phyloP scores from a whole-genome alignment of 164 flowering plant genomes.

The Nymphaea thermarum region DNA sequence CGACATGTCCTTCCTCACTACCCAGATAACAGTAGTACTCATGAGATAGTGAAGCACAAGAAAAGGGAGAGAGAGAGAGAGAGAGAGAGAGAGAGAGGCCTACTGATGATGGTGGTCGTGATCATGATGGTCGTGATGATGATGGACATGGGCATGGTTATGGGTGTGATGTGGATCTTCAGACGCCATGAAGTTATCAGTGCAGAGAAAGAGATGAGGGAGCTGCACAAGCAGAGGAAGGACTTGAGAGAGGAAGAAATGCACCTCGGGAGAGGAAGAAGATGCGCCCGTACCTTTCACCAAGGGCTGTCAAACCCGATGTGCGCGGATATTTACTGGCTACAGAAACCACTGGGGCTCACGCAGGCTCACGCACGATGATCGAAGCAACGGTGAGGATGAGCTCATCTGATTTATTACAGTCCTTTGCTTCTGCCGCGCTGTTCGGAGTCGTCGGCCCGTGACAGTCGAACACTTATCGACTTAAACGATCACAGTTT shows the following conservation, averaged over 20 bases:
- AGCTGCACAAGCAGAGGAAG: background rate
- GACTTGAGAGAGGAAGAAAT: too few relatives aligned
- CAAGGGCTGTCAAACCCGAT: background rate
- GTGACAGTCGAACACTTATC: too few relatives aligned
- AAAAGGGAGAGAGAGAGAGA: background rate
- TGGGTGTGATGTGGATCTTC: conserved; percentile 15
- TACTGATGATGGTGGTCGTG: conserved; percentile 14
- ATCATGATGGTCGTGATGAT: conserved; percentile 19
- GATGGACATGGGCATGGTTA: conserved; percentile 10
- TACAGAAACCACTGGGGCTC: too few relatives aligned
- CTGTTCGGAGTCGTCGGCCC: too few relatives aligned
- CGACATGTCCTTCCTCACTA: background rate
- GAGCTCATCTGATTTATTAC: too few relatives aligned
- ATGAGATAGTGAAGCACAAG: too few relatives aligned
- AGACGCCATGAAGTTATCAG: conserved; percentile 11
- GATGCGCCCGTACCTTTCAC: background rate
- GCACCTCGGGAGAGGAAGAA: background rate
- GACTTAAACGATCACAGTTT: too few relatives aligned
- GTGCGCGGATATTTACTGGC: background rate
- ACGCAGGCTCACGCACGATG: too few relatives aligned
- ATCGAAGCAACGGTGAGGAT: too few relatives aligned
- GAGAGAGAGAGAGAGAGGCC: background rate
- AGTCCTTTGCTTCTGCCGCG: too few relatives aligned
- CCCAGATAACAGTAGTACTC: background rate
- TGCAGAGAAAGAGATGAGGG: background rate